A percentile compares a stretch with the other conserved stretches of the same genome.
Evolutionary conservation across 768 basidiomycete species (phyloP).

Genomic region (Pleurotus giganteus): DNA sequence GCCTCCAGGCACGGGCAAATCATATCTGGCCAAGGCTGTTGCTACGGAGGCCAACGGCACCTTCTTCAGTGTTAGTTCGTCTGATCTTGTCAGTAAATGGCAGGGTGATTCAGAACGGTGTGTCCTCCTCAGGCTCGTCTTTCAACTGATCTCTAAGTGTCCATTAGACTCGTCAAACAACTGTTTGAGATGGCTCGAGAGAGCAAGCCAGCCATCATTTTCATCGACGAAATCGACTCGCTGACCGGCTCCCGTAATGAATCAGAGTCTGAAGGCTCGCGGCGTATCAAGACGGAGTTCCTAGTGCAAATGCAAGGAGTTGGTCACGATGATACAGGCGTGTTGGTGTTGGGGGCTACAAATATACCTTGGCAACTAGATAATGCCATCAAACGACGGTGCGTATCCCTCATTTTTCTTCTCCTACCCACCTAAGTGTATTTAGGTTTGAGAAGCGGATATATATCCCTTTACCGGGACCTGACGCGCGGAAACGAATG

Average conservation of each 20-base stretch:
- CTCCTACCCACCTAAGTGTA: no score
- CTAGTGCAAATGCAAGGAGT: constrained; percentile 99
- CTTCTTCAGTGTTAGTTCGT: constrained; percentile 95
- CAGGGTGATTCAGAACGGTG: constrained; percentile 98
- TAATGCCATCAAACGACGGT: constrained; percentile 95
- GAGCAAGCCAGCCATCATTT: constrained; percentile 96
- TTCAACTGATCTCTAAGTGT: constrained; percentile 3
- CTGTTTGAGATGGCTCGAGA: constrained; percentile 96
- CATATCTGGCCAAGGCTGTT: constrained; percentile 95
- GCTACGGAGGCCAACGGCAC: constrained; percentile 99
- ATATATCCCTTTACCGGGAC: constrained; percentile 94
- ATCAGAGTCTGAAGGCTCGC: constrained; percentile 95
- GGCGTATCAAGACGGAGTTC: constrained; percentile 97
- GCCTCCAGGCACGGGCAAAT: constrained; percentile 97
- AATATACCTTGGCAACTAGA: constrained; percentile 99
- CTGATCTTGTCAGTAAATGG: constrained; percentile 98
- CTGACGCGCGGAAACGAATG: constrained; percentile 91
- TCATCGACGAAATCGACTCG: constrained; percentile 98
- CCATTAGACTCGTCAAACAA: constrained; percentile 88
- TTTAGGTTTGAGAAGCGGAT: constrained; percentile 95
- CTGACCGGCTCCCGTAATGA: constrained; percentile 93
- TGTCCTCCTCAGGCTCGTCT: constrained; percentile 20
- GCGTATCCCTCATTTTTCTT: no score
- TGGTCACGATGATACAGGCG: constrained; percentile 95
- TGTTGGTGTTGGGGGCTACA: constrained; percentile 94